Conservation (phyloP, 257 asterid genomes). For the Nicotiana tomentosiformis region DNA sequence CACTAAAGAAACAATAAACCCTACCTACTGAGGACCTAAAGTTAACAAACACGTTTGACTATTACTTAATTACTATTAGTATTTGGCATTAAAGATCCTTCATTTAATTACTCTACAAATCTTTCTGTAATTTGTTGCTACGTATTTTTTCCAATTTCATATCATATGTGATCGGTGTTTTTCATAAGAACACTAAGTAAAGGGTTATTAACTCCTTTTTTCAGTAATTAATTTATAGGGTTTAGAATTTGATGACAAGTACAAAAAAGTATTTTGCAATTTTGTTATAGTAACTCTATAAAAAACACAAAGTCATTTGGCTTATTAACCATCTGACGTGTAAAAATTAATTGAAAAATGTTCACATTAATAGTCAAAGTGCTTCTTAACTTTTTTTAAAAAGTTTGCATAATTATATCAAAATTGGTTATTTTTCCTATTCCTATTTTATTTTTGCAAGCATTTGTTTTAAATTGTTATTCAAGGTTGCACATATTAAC, state of each 20-base stretch:
- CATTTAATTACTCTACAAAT: background rate
- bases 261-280: background rate
- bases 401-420: background rate
- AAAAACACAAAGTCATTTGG: too few species aligned
- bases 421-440: background rate
- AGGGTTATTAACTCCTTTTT: background rate
- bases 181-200: background rate
- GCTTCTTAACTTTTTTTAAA: background rate
- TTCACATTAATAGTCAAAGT: background rate
- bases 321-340: background rate
- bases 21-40: conserved; percentile 4
- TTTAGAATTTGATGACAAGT: background rate
- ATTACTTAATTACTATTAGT: background rate
- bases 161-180: background rate
- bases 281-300: too few species aligned
- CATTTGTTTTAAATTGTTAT: background rate
- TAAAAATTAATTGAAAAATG: background rate
- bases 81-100: background rate
- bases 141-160: background rate
- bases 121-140: background rate
- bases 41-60: conserved; percentile 4
- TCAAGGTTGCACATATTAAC: background rate
- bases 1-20: background rate
- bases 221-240: too few species aligned
- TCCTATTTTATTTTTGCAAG: background rate